Base-by-base conservation (phyloP, 1,139 yeast species). In the Yamadazyma taylorii region DNA sequence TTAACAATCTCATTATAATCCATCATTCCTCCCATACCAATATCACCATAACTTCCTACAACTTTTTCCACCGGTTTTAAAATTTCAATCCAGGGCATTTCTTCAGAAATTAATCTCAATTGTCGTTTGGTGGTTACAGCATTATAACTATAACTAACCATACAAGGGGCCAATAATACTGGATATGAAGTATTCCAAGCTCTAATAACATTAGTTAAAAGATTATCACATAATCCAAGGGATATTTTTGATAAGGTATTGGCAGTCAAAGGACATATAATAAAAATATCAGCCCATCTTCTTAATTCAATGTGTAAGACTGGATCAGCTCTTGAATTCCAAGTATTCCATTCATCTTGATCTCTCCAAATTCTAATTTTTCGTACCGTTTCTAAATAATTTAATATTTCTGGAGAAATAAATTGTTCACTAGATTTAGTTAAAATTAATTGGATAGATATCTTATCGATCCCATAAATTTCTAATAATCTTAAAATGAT, bases 111-210 rank as follows among this genome's bases (percentile, higher is more conserved):
- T 24, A 82, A 70, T 45, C 76, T 74, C 42, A 87, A 68, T 52
- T 89, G 97, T 39, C 90, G 76, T 59, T 82, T 86, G 1, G 97
- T 90, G 31, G 90, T 80, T 2, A 89, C 85, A 23, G 95, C 87
- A 51, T 84, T 86, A 60, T 89, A 90, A 37, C 95, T 87, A 58
- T 86, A 85, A 40, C 92, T 84, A 17, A 87, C 89, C 97, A 90
- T 89, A 3, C 96, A 89, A 3, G 97, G 97, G 0, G 97, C 97
- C 37, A 88, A 72, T 27, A 89, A 65, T 6, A 90, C 80, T 0
- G 97, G 97, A 50, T 82, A 86, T 36, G 85, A 82, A 0, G 92
- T 79, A 55, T 89, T 86, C 97, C 97, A 90, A 2, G 96, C 96
- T 45, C 97, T 72, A 14, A 89, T 75, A 11, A 89, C 95, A 53